phyloP scores from a whole-genome alignment of 2,329 filamentous ascomycete species.

The Colletotrichum gloeosporioides region DNA sequence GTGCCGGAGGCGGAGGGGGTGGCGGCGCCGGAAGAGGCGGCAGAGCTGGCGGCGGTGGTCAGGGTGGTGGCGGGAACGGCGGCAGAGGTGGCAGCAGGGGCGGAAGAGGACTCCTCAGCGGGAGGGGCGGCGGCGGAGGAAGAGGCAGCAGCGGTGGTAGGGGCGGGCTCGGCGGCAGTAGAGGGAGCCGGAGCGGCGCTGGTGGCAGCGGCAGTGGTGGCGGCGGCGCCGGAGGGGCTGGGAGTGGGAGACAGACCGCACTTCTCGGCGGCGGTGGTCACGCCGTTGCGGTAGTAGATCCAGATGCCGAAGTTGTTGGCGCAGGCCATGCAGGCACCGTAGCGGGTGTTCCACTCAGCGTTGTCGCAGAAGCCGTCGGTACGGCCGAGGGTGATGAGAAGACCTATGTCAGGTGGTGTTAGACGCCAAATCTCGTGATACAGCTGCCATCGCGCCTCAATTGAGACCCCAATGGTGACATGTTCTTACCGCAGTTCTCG shows the following conservation, averaged over 20 bases:
- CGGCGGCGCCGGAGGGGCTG: conserved; percentile 9
- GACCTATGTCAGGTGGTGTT: not conserved
- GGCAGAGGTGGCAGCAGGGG: not conserved
- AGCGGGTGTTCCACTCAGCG: conserved; percentile 42
- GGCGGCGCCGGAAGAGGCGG: not conserved
- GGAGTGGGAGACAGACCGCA: conserved; percentile 11
- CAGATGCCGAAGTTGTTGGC: conserved; percentile 49
- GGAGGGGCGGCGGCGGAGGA: not conserved
- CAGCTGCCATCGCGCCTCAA: not conserved
- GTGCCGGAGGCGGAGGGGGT: not conserved
- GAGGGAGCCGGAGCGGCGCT: not conserved
- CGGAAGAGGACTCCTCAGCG: not conserved
- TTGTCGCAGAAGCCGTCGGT: conserved; percentile 40
- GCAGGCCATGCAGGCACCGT: conserved; percentile 47
- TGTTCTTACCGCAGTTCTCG: conserved; percentile 47
- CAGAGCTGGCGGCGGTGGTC: not conserved
- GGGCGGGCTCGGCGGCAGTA: not conserved
- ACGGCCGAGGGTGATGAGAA: conserved; percentile 38
- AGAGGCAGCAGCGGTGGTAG: not conserved
- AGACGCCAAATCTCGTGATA: not conserved
- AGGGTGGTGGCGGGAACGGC: not conserved
- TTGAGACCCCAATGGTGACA: not conserved
- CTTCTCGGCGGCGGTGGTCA: conserved; percentile 35
- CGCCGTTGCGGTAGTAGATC: conserved; percentile 44
- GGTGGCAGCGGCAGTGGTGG: not conserved